These are phyloP conservation scores for Debaryomyces robertsiae DNA, from an alignment of 1,139 yeast genomes.

Conservation along the genomic window DNA sequence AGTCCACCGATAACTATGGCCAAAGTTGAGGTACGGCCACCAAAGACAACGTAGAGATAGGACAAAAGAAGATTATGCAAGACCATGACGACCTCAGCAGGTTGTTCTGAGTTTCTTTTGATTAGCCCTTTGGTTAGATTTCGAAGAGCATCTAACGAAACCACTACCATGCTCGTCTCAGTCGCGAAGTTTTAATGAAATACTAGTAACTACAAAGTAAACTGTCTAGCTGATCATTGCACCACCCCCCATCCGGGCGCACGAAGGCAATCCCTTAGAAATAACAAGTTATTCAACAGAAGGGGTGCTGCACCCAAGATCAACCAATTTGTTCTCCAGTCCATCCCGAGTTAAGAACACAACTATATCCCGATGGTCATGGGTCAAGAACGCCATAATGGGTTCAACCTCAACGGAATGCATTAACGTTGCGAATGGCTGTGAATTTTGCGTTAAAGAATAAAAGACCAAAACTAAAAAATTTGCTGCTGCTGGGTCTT, in stretches of 20 bases:
- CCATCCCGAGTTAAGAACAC: conserved; percentile 43
- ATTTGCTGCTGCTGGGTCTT: conserved; percentile 13
- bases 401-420: conserved; percentile 79
- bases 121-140: too few relatives aligned
- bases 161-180: too few relatives aligned
- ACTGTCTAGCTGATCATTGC: conserved; percentile 77
- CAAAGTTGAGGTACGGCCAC: too few relatives aligned
- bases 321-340: conserved; percentile 67
- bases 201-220: conserved; percentile 15
- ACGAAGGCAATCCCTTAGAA: conserved; percentile 81
- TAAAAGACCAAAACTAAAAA: conserved; percentile 16
- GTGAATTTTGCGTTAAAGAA: conserved; percentile 66
- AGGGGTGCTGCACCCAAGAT: conserved; percentile 86
- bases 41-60: too few relatives aligned
- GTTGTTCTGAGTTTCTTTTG: too few relatives aligned
- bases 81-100: too few relatives aligned
- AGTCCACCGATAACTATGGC: too few relatives aligned
- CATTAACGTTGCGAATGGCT: conserved; percentile 66
- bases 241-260: conserved; percentile 78
- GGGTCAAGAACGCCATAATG: conserved; percentile 72
- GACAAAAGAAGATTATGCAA: too few relatives aligned
- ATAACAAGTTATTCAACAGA: conserved; percentile 48
- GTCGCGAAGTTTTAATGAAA: too few relatives aligned
- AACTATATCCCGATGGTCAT: conserved; percentile 69
- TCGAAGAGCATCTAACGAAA: too few relatives aligned